These are phyloP conservation scores for Clitoria ternatea DNA, from an alignment of 306 rosid genomes.

Conservation along the genomic window DNA sequence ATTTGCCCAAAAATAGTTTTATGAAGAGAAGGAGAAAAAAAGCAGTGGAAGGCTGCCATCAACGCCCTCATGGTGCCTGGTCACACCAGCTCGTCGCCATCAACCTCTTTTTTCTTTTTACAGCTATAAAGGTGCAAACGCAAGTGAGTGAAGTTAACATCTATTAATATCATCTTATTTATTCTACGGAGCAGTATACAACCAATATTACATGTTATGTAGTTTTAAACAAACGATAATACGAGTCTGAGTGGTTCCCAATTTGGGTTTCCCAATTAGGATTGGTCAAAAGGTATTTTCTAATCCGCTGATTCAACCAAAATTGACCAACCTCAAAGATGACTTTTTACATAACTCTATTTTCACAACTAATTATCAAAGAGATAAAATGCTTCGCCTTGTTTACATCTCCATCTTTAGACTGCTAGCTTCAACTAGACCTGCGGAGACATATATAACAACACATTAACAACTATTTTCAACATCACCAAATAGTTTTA, in stretches of 20 bases:
- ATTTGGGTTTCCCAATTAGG: no score
- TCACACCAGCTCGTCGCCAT: background rate
- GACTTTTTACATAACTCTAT: no score
- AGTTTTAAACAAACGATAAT: no score
- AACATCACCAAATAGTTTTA: background rate
- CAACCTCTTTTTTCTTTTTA: background rate
- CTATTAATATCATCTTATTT: constrained; percentile 40
- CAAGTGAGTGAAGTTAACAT: constrained; percentile 28
- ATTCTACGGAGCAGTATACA: constrained; percentile 54
- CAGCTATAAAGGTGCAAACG: background rate
- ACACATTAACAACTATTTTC: background rate
- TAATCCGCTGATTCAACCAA: constrained; percentile 43
- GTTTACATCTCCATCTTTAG: constrained; percentile 76
- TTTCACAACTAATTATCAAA: no score
- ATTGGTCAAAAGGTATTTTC: constrained; percentile 21
- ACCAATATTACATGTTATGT: constrained; percentile 56
- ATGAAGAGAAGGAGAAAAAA: background rate
- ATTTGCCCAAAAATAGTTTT: background rate
- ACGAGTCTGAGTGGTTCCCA: no score
- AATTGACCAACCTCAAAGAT: no score
- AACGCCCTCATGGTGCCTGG: background rate
- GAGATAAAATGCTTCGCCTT: no score
- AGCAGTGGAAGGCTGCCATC: background rate
- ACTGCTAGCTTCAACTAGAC: constrained; percentile 55
- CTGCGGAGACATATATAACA: constrained; percentile 31